These are phyloP conservation scores for Quercus dentata DNA, from an alignment of 306 rosid species.

Conservation along the genomic window DNA sequence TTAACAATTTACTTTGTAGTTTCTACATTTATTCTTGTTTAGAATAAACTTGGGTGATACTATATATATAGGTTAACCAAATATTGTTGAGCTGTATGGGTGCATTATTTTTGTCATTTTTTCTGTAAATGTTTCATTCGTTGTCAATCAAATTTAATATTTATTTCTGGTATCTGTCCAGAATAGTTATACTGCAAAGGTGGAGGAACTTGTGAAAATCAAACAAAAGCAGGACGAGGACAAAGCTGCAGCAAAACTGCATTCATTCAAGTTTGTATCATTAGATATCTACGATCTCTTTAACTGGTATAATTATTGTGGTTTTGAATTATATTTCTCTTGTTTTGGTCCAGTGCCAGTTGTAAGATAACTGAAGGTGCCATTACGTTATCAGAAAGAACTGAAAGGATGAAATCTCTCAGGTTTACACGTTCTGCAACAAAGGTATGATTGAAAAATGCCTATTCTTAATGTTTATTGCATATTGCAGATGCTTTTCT, in stretches of 20 bases:
- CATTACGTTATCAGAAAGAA: constrained; percentile 36
- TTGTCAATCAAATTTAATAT: not conserved
- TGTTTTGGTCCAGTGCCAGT: constrained; percentile 33
- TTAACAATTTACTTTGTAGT: not conserved
- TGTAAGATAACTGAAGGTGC: constrained; percentile 37
- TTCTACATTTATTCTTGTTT: not conserved
- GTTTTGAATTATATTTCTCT: constrained; percentile 11
- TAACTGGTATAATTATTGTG: constrained; percentile 8
- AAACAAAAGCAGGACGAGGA: constrained; percentile 82
- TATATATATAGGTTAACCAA: not conserved
- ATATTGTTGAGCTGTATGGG: not conserved
- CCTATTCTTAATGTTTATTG: constrained; percentile 19
- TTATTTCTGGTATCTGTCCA: constrained; percentile 31
- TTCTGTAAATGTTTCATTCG: not conserved
- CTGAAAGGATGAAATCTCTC: constrained; percentile 68
- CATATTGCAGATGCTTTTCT: not conserved
- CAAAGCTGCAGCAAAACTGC: constrained; percentile 60
- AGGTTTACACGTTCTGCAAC: constrained; percentile 50
- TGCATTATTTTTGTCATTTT: not conserved
- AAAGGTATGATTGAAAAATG: constrained; percentile 44
- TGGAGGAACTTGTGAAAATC: constrained; percentile 50
- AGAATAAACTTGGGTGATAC: not conserved
- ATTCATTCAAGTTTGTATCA: constrained; percentile 69
- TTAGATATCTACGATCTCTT: constrained; percentile 9
- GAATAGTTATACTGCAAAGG: constrained; percentile 50